Evolutionary conservation across 345 rosid genomes (phyloP), one percentile per base, ranked within the genome.

Genomic region (Passiflora organensis): DNA sequence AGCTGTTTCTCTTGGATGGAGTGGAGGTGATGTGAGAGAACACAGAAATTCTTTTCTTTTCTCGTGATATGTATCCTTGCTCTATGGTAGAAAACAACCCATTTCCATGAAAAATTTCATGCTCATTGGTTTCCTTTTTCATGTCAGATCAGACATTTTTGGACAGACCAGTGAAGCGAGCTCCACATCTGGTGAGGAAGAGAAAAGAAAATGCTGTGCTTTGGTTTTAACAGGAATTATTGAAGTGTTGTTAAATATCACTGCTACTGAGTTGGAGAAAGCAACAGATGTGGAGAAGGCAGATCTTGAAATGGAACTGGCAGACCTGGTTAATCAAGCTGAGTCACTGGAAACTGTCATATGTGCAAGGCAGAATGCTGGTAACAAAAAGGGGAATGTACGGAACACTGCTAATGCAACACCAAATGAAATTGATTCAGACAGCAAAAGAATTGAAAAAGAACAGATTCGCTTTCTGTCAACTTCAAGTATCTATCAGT

Each of bases 401-500:
- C 73, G 67, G 48, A 63, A 66, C 54, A 62, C 75, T 63, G 24
- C 67, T 44, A 61, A 38, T 46, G 78, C 58, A 49, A 56, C 53
- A 38, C 64, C 70, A 16, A 66, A 56, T 47, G 68, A 61, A 43
- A 32, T 36, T 56, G 76, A 72, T 48, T 63, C 69, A 32, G 67
- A 78, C 58, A 66, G 61, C 65, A 37, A 39, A 53, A 65, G 53
- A 49, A 57, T 66, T 47, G 51, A 51, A 50, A 82, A 69, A 52
- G 83, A 79, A 51, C 70, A 32, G 56, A 64, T 68, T 48, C 68
- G 80, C 37, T 84, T 80, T 70, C 70, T 88, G 76, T 57, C 89
- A 60, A 82, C 89, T 67, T 82, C 95, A 70, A 85, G 81, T 64
- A 75, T 89, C 56, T 69, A 65, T 65, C 86, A 82, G 75, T 56